Evolutionary conservation across 169 alveolate species (phyloP).

Genomic region (Besnoitia besnoiti): DNA sequence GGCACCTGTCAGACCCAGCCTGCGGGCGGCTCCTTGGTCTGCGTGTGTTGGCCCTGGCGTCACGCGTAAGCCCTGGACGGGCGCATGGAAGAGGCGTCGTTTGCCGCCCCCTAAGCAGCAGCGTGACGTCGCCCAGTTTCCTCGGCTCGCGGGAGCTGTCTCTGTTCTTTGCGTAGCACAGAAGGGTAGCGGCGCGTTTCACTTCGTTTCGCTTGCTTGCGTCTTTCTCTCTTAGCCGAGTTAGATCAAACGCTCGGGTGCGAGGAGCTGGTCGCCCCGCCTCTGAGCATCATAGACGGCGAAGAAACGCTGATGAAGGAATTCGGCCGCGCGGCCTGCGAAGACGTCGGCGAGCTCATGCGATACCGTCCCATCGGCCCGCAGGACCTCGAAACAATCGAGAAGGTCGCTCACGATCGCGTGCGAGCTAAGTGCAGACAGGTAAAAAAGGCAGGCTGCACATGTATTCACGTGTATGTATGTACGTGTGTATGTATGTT

Average conservation of each 20-base stretch:
- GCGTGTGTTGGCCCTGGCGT: too few species aligned
- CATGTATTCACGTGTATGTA: not conserved
- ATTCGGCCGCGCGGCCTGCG: not conserved
- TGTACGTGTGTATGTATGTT: not conserved
- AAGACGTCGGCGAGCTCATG: conserved; percentile 5
- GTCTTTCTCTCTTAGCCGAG: not conserved
- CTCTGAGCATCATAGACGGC: conserved; percentile 4
- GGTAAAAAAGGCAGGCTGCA: not conserved
- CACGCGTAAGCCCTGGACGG: too few species aligned
- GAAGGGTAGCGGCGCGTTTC: not conserved
- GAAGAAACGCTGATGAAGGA: not conserved
- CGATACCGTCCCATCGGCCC: conserved; percentile 1
- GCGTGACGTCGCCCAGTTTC: not conserved
- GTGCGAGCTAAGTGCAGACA: not conserved
- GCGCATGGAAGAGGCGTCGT: too few species aligned
- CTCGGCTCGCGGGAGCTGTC: not conserved
- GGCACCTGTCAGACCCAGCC: too few species aligned
- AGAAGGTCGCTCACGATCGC: not conserved
- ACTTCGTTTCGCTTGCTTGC: too few species aligned
- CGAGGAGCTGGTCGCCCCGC: not conserved
- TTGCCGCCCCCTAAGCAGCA: too few species aligned
- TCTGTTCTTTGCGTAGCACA: not conserved
- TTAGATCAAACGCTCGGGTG: not conserved
- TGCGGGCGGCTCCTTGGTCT: too few species aligned
- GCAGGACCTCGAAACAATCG: conserved; percentile 1